phyloP scores from a whole-genome alignment of 495 filamentous ascomycete species.

The Lophiostoma macrostomum region DNA sequence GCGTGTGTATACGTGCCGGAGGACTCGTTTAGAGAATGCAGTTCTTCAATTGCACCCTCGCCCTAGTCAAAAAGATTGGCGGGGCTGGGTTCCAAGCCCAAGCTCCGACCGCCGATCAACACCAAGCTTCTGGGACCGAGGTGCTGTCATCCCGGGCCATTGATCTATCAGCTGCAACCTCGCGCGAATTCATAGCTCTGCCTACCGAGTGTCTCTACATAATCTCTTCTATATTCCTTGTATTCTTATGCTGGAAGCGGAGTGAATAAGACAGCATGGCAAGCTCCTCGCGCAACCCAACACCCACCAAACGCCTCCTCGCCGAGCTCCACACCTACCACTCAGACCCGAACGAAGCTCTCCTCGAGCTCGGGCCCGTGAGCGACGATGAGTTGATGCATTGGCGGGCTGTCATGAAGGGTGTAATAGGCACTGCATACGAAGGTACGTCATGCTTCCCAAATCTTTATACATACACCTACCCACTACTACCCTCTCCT shows the following conservation, averaged over 20 bases:
- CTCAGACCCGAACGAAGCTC: slow-evolving; percentile 52
- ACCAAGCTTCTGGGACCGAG: background rate
- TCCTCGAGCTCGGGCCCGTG: slow-evolving; percentile 63
- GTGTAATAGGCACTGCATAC: slow-evolving; percentile 64
- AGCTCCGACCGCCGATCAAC: background rate
- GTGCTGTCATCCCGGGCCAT: background rate
- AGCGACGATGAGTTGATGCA: slow-evolving; percentile 66
- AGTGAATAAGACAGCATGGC: background rate
- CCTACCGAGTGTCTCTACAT: too few species aligned
- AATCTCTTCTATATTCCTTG: too few species aligned
- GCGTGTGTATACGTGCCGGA: background rate
- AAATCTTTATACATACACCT: background rate
- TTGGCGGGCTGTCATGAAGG: slow-evolving; percentile 80
- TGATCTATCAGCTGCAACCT: too few species aligned
- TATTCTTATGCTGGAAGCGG: too few species aligned
- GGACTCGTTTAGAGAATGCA: background rate
- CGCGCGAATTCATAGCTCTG: too few species aligned
- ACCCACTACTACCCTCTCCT: background rate
- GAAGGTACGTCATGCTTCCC: slow-evolving; percentile 54
- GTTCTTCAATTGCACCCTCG: background rate
- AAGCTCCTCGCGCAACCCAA: slow-evolving; percentile 19
- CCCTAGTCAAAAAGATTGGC: slow-evolving; percentile 11
- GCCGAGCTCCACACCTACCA: slow-evolving; percentile 62
- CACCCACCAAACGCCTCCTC: slow-evolving; percentile 58
- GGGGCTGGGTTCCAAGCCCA: slow-evolving; percentile 14